These are phyloP conservation scores for Lablab purpureus DNA, from an alignment of 306 rosid genomes.

Conservation along the genomic window DNA sequence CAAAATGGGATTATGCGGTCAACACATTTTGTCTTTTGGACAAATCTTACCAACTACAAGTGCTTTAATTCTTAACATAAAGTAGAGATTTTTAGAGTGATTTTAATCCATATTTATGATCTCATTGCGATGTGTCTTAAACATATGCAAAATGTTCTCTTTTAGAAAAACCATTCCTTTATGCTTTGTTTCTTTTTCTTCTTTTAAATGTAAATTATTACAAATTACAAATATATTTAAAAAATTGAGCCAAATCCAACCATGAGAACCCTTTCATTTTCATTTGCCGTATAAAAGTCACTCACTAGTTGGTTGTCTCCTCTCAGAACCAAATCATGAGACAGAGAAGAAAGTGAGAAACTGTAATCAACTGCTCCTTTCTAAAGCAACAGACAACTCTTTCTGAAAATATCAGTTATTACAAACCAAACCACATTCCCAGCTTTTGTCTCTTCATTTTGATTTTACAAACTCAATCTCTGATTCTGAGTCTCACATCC, in stretches of 20 bases:
- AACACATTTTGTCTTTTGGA: constrained; percentile 30
- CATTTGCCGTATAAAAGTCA: neutral
- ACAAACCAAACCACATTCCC: constrained; percentile 15
- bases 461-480: constrained; percentile 11
- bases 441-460: neutral
- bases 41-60: constrained; percentile 35
- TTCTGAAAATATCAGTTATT: constrained; percentile 49
- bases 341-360: constrained; percentile 35
- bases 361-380: constrained; percentile 57
- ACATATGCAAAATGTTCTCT: too few relatives aligned
- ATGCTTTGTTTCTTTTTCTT: too few relatives aligned
- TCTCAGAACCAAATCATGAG: neutral
- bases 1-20: constrained; percentile 23
- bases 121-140: too few relatives aligned
- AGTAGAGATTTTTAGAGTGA: neutral
- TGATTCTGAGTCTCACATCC: constrained; percentile 37
- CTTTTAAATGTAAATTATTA: neutral
- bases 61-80: neutral
- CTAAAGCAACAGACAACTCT: neutral
- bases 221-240: neutral
- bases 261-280: neutral
- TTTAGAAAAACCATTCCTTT: too few relatives aligned
- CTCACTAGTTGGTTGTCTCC: constrained; percentile 15
- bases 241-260: neutral
- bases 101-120: neutral